phyloP scores from a whole-genome alignment of 108 stramenopile genomes.

The Skeletonema grethae region DNA sequence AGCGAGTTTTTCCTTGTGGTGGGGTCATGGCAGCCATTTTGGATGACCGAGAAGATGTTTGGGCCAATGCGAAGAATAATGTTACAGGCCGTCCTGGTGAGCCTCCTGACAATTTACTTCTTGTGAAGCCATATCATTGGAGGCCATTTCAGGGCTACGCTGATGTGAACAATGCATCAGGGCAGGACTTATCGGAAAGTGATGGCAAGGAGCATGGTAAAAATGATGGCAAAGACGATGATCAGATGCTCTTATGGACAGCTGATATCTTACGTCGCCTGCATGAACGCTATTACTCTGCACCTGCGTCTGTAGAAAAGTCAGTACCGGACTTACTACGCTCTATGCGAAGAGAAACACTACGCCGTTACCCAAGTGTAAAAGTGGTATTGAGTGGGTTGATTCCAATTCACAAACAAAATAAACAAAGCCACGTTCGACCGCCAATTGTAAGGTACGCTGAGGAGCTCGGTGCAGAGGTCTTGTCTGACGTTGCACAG shows the following conservation, averaged over 20 bases:
- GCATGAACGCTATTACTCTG: conserved; percentile 65
- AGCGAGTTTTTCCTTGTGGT: conserved; percentile 85
- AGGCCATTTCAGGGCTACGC: conserved; percentile 76
- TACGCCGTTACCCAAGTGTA: conserved; percentile 32
- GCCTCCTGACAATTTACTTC: conserved; percentile 81
- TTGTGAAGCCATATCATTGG: conserved; percentile 86
- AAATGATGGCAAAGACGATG: conserved; percentile 43
- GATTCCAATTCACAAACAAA: conserved; percentile 71
- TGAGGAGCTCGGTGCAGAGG: conserved; percentile 74
- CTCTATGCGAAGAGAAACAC: conserved; percentile 59
- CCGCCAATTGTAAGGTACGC: conserved; percentile 77
- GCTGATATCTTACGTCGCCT: conserved; percentile 64
- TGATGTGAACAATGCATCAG: conserved; percentile 87
- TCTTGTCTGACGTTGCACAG: conserved; percentile 49
- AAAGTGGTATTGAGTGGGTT: conserved; percentile 77
- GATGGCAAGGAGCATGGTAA: conserved; percentile 28
- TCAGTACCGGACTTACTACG: conserved; percentile 68
- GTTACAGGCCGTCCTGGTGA: conserved; percentile 65
- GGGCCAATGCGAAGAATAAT: conserved; percentile 85
- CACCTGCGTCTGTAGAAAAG: conserved; percentile 33
- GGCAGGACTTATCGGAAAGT: conserved; percentile 60
- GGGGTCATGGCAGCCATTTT: conserved; percentile 85
- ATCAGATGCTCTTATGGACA: conserved; percentile 73
- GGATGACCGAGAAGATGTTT: conserved; percentile 91
- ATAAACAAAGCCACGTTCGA: conserved; percentile 39